A percentile compares a stretch with the other conserved stretches of the same genome.
Evolutionary conservation across 2,329 filamentous ascomycete genomes (phyloP).

Genomic region (Aspergillus clavatus): DNA sequence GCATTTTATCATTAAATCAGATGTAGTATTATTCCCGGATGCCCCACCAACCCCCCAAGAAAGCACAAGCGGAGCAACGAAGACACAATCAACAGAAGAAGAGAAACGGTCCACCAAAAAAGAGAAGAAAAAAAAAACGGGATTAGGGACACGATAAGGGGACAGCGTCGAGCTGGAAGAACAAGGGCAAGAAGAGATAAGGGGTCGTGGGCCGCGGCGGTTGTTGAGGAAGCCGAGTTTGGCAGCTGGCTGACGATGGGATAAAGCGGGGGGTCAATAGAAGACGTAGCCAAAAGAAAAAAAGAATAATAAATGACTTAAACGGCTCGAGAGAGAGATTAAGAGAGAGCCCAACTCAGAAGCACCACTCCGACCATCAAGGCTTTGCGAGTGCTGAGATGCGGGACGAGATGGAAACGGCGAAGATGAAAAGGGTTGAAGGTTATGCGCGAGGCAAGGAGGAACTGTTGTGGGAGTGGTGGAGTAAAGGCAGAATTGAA

Average conservation of each 20-base stretch:
- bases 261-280: no score
- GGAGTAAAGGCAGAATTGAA: constrained; percentile 12
- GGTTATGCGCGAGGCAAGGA: constrained; percentile 5
- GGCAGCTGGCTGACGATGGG: not conserved
- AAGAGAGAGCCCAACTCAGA: constrained; percentile 8
- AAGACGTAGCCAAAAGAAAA: not conserved
- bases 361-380: constrained; percentile 30
- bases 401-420: constrained; percentile 9
- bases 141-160: no score
- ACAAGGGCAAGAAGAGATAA: not conserved
- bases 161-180: constrained; percentile 5
- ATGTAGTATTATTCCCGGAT: constrained; percentile 25
- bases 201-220: not conserved
- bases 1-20: constrained; percentile 33
- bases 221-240: not conserved
- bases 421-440: constrained; percentile 13
- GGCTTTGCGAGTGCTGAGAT: constrained; percentile 20
- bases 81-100: constrained; percentile 10
- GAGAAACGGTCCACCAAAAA: constrained; percentile 2
- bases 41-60: constrained; percentile 18
- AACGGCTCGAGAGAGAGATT: constrained; percentile 17
- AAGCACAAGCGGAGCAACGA: constrained; percentile 14
- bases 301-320: constrained; percentile 18
- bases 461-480: no score
- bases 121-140: constrained; percentile 10